Base-by-base conservation (phyloP, 305 asterid genomes). In the Nicotiana rustica region DNA sequence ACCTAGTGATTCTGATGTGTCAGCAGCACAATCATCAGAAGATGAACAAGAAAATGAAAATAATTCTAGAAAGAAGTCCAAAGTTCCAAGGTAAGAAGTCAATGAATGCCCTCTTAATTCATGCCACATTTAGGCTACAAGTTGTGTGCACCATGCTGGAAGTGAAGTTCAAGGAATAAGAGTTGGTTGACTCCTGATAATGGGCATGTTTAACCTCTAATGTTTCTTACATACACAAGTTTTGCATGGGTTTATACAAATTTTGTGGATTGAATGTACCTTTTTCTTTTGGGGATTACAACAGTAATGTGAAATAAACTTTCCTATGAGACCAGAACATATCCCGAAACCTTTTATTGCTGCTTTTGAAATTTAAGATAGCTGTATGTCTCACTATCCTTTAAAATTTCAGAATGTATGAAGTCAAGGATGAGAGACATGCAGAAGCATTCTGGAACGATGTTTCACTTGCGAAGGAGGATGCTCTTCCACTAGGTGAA, bases 401-500 rank as follows among this genome's bases (percentile, higher is more conserved):
- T 84, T 29, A 66, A 60, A n/a, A 71, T 12, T 86, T 84, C 92
- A 95, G 97, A 89, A 88, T 93, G 78, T 93, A 92, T 76, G 98
- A 93, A 90, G 97, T 90, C 88, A 95, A 90, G 92, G 99, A 95
- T 78, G 92, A 88, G 82, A 87, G 97, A 67, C 98, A 95, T 38
- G 97, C 97, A 55, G 97, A 93, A 86, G 99, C 99, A 68, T 95
- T 91, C 92, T 87, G 89, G 86, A 93, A 90, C 25, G 76, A 84
- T 5, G 47, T 79, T 77, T 95, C 99, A 18, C 91, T 95, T 57
- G 93, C 91, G 19, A 89, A 91, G 71, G 99, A 94, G 84, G 97
- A 90, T 18, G 88, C 94, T 52, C 95, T 94, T 85, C 90, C 98
- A 15, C 67, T 95, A 83, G 99, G 96, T 82, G 97, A 94, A 89